These are phyloP conservation scores for Plicaturopsis crispa DNA, from an alignment of 768 basidiomycete species.

Conservation along the genomic window DNA sequence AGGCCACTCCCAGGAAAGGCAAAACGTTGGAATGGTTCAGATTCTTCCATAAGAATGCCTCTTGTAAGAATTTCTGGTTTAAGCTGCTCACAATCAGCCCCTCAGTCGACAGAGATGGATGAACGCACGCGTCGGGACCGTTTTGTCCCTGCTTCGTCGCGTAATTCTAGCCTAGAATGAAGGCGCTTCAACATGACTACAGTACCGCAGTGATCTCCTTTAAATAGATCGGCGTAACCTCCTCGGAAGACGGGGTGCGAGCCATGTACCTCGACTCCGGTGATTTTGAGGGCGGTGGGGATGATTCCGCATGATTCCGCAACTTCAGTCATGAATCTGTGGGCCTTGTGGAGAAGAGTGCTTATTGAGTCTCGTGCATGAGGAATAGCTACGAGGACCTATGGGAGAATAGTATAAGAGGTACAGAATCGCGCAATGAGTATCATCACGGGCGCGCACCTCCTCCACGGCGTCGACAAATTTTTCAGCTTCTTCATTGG, in stretches of 20 bases:
- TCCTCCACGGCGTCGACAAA: too few relatives aligned
- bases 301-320: background rate
- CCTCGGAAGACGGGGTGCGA: background rate
- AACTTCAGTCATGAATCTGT: background rate
- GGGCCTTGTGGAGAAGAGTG: too few relatives aligned
- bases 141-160: background rate
- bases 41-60: background rate
- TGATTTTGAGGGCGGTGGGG: background rate
- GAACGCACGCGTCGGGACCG: background rate
- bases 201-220: background rate
- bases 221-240: background rate
- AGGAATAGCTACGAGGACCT: too few relatives aligned
- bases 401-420: too few relatives aligned
- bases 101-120: background rate
- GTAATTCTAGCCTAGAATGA: background rate
- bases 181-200: background rate
- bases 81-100: background rate
- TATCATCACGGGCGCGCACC: too few relatives aligned
- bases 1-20: background rate
- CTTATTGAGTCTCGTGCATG: too few relatives aligned
- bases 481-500: too few relatives aligned
- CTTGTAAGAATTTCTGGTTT: background rate
- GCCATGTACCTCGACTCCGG: background rate
- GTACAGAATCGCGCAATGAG: too few relatives aligned
- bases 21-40: constrained; percentile 1